Evolutionary conservation across 164 flowering plant genomes (phyloP), one percentile per base, ranked within the genome.

Genomic region (Vitis labrusca): DNA sequence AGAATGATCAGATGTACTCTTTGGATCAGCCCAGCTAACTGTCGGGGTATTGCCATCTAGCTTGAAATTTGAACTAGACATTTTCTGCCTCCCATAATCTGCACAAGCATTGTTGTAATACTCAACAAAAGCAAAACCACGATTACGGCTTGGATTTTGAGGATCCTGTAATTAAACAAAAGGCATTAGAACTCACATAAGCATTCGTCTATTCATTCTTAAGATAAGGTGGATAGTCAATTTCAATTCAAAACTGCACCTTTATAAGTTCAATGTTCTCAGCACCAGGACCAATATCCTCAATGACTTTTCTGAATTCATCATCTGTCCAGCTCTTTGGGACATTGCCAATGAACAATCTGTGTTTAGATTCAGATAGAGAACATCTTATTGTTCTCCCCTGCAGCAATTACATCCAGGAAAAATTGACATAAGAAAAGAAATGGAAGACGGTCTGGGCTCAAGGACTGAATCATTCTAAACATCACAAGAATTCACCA

Each of bases 91-190:
- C 27, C 97, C 87, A 82, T 89, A 96, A 69, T 96, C 99, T 71
- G 99, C 99, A 88, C 99, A 96, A 8, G 97, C 98, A 85, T 87
- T 89, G 75, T 96, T 96, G 86, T 93, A 92, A 73, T 89, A 96
- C 75, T 92, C 92, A 53, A 96, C 71, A 64, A 96, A 96, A 73
- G 97, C 97, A 91, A 91, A 96, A 23, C 98, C 99, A 67, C 97
- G 95, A 66, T 96, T 96, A 50, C 95, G 92, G 63, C 74, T 72
- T 57, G 97, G 81, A 78, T 82, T 88, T 81, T 82, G 90, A 70
- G 97, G 97, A 82, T 96, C 99, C 99, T 93, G 82, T 8, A 72
- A 70, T n/a, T 37, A 12, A 69, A 10, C 23, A 76, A 50, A 64
- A 75, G 19, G 59, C 44, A 75, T 63, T 5, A 54, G 56, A 17